Conservation (phyloP, 768 basidiomycete genomes). For the Termitomyces titanicus region DNA sequence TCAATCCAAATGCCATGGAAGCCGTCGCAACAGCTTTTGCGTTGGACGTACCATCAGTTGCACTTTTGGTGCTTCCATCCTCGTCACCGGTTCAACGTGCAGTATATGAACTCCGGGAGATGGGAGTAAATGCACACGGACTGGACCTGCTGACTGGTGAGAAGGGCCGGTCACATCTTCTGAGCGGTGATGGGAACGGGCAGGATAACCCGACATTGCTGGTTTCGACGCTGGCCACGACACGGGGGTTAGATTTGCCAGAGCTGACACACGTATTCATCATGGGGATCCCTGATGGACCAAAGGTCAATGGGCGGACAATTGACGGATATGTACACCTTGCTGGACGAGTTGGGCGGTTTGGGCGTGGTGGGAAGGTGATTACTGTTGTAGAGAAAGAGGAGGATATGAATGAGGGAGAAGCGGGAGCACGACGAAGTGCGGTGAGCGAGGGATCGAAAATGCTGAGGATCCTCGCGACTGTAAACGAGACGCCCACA, state of each 20-base stretch:
- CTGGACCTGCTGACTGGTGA: conserved; percentile 49
- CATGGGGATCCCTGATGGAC: conserved; percentile 53
- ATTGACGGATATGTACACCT: conserved; percentile 67
- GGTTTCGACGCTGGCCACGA: conserved; percentile 65
- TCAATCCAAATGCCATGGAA: conserved; percentile 57
- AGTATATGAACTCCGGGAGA: conserved; percentile 56
- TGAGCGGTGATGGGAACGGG: conserved; percentile 27
- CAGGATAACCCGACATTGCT: conserved; percentile 59
- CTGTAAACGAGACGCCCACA: conserved; percentile 41
- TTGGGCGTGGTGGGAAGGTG: conserved; percentile 63
- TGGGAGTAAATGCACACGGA: conserved; percentile 66
- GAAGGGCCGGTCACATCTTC: conserved; percentile 39
- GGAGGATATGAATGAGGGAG: conserved; percentile 20
- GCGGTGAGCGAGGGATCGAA: conserved; percentile 29
- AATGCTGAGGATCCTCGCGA: conserved; percentile 42
- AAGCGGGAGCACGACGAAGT: neutral
- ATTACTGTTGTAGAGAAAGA: conserved; percentile 53
- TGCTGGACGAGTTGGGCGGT: conserved; percentile 74
- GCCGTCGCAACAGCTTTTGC: conserved; percentile 70
- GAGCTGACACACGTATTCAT: conserved; percentile 74
- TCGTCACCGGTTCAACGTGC: conserved; percentile 57
- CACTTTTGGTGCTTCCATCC: conserved; percentile 65
- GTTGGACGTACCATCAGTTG: conserved; percentile 64
- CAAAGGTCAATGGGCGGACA: conserved; percentile 31
- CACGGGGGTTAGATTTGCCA: conserved; percentile 71